Percentiles rank a stretch among this genome's conserved stretches.
Conservation (phyloP, 2,329 filamentous ascomycete genomes). For the Colletotrichum sp. region DNA sequence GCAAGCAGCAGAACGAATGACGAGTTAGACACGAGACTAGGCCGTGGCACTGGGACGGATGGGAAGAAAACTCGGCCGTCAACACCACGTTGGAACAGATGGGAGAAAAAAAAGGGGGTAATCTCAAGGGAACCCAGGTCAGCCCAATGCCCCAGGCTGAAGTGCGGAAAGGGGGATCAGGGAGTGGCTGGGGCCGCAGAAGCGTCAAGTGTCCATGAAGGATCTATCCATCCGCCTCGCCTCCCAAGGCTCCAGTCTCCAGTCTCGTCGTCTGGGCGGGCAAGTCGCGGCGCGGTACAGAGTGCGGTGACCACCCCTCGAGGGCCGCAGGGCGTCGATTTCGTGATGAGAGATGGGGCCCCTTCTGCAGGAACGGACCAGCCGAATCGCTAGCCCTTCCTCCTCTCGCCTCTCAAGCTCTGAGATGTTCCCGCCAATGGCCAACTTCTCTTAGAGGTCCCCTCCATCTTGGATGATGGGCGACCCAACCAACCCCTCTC, state of each 20-base stretch:
- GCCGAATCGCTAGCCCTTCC: constrained; percentile 13
- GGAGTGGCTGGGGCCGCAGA: constrained; percentile 17
- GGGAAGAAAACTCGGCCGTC: constrained; percentile 22
- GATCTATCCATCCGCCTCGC: constrained; percentile 21
- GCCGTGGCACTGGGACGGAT: constrained; percentile 11
- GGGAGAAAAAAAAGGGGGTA: constrained; percentile 15
- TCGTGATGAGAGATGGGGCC: constrained; percentile 16
- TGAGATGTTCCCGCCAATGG: background rate
- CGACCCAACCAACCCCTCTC: constrained; percentile 2
- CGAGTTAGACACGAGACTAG: constrained; percentile 15
- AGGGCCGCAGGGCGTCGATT: constrained; percentile 15
- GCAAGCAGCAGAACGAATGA: constrained; percentile 23
- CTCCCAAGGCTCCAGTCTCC: constrained; percentile 15
- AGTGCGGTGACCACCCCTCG: background rate
- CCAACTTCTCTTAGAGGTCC: background rate
- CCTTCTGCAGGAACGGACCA: constrained; percentile 19
- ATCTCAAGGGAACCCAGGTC: constrained; percentile 19
- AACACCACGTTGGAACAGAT: constrained; percentile 11
- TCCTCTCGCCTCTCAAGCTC: background rate
- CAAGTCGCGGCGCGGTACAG: background rate
- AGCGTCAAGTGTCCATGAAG: constrained; percentile 7
- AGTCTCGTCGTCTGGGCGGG: background rate
- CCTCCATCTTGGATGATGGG: background rate
- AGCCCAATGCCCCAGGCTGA: constrained; percentile 21
- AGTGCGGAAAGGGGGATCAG: constrained; percentile 20